Conservation (phyloP, 176 grass and related monocot species). For the Paspalum vaginatum region DNA sequence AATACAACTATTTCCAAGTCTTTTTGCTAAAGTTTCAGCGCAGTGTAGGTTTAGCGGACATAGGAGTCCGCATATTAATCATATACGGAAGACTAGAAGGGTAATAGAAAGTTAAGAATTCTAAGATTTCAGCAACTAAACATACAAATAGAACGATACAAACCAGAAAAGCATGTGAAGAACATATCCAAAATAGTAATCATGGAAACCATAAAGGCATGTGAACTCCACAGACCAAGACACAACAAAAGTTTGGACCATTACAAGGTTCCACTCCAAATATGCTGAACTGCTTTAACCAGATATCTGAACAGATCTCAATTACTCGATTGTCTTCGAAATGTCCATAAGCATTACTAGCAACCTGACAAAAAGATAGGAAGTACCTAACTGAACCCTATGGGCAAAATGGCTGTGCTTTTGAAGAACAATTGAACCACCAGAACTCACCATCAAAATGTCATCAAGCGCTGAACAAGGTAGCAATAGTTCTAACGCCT, state of each 20-base stretch:
- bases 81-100: constrained; percentile 20
- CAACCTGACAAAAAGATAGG: constrained; percentile 46
- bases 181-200: constrained; percentile 38
- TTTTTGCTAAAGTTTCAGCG: background rate
- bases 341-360: constrained; percentile 42
- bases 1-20: background rate
- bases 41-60: constrained; percentile 14
- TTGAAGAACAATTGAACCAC: constrained; percentile 10
- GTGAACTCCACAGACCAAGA: constrained; percentile 40
- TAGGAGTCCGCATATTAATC: constrained; percentile 23
- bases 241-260: constrained; percentile 47
- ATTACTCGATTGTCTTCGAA: constrained; percentile 40
- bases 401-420: constrained; percentile 22
- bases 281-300: constrained; percentile 46
- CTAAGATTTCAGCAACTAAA: constrained; percentile 10
- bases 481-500: constrained; percentile 42
- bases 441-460: constrained; percentile 37
- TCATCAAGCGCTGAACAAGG: constrained; percentile 16
- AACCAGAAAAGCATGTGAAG: constrained; percentile 22
- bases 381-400: constrained; percentile 38
- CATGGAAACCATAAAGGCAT: constrained; percentile 39
- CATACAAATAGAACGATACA: too few relatives aligned
- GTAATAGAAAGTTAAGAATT: constrained; percentile 46
- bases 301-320: constrained; percentile 37
- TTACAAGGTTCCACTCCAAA: constrained; percentile 44